A percentile compares a stretch with the other conserved stretches of the same genome.
Evolutionary conservation across 73 alveolate species (phyloP).

Genomic region (Uronychia binucleata): DNA sequence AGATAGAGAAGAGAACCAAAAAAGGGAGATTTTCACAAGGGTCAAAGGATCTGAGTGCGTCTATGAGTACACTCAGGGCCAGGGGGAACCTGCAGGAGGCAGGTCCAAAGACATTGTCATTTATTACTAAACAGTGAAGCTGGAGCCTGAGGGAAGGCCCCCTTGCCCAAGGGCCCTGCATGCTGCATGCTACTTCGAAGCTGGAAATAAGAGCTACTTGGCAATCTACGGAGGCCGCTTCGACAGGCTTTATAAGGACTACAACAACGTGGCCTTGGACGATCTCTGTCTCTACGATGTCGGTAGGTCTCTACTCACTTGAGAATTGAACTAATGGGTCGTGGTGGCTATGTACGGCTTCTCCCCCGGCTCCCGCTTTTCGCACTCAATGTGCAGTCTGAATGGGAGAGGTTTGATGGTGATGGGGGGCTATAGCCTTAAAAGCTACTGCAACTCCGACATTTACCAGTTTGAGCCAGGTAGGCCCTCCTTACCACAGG

Average conservation of each 20-base stretch:
- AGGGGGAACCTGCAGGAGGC: not conserved
- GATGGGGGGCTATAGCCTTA: not conserved
- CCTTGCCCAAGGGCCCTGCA: slow-evolving; percentile 25
- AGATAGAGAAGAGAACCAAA: not conserved
- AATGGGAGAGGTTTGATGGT: not conserved
- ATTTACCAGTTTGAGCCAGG: not conserved
- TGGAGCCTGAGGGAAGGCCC: slow-evolving; percentile 19
- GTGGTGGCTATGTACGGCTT: not conserved
- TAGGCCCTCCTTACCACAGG: too few species aligned
- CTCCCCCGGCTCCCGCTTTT: not conserved
- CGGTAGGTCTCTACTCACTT: not conserved
- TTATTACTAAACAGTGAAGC: slow-evolving; percentile 1
- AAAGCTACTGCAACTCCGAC: not conserved
- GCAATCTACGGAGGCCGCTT: slow-evolving; percentile 23
- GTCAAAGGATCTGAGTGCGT: not conserved
- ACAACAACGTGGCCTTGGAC: slow-evolving; percentile 15
- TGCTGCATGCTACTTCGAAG: slow-evolving; percentile 9
- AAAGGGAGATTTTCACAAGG: not conserved
- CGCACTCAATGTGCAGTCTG: not conserved
- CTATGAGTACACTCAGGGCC: not conserved
- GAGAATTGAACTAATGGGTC: not conserved
- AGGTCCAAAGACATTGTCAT: not conserved
- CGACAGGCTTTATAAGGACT: slow-evolving; percentile 12
- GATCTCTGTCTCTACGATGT: slow-evolving; percentile 21
- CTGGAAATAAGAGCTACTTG: not conserved